Conservation (phyloP, 345 rosid species). For the Psidium friedrichsthalianum region DNA sequence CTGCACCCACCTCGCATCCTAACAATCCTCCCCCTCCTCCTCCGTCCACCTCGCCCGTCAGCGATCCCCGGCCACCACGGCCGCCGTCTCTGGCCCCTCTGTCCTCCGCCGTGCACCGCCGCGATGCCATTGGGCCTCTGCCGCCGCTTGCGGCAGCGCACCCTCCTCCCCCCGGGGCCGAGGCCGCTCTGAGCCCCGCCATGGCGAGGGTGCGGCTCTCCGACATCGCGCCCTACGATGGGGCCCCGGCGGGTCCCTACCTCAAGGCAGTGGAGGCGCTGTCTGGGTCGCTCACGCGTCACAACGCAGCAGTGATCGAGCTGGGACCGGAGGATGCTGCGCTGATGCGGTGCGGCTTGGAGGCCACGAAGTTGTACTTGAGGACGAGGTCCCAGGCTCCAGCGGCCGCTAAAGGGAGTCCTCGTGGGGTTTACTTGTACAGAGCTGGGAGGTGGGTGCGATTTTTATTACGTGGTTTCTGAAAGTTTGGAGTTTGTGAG, state of each 20-base stretch:
- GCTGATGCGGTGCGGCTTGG: slow-evolving; percentile 74
- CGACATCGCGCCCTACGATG: slow-evolving; percentile 65
- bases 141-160: not conserved
- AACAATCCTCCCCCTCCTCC: slow-evolving; percentile 3
- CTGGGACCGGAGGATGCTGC: slow-evolving; percentile 61
- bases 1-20: slow-evolving; percentile 19
- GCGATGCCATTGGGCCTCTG: slow-evolving; percentile 15
- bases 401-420: slow-evolving; percentile 26
- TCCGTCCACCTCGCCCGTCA: not conserved
- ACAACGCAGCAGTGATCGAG: slow-evolving; percentile 84
- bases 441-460: slow-evolving; percentile 76
- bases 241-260: slow-evolving; percentile 55
- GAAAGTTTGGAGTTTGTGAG: not conserved
- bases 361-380: slow-evolving; percentile 68
- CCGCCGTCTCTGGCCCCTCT: slow-evolving; percentile 2
- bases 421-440: slow-evolving; percentile 62
- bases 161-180: slow-evolving; percentile 9
- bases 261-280: slow-evolving; percentile 71
- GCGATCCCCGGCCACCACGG: not conserved
- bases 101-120: slow-evolving; percentile 17
- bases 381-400: slow-evolving; percentile 32
- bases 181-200: slow-evolving; percentile 12
- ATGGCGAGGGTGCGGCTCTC: slow-evolving; percentile 63
- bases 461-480: not conserved
- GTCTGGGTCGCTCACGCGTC: slow-evolving; percentile 67